Percentiles rank a stretch among this genome's conserved stretches.
These are phyloP conservation scores for Cicer yamashitae DNA, from an alignment of 306 rosid species.

Conservation along the genomic window DNA sequence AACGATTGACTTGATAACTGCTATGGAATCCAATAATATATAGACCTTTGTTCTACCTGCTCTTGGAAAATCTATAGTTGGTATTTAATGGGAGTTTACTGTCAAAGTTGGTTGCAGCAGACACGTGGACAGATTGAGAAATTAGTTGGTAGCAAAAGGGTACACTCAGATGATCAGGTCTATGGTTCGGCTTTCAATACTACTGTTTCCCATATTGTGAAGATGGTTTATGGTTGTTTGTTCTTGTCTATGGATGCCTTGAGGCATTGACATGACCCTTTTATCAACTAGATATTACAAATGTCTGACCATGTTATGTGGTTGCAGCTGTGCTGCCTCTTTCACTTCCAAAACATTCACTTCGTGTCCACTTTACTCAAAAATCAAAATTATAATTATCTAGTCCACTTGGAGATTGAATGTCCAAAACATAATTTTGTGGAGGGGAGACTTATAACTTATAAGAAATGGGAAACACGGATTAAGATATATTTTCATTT, in stretches of 20 bases:
- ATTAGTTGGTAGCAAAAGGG: neutral
- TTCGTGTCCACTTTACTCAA: neutral
- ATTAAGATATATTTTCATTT: neutral
- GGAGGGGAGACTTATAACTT: neutral
- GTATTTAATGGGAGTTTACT: neutral
- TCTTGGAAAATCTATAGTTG: neutral
- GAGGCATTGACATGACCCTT: neutral
- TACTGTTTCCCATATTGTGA: neutral
- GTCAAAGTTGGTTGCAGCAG: neutral
- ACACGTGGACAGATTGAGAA: neutral
- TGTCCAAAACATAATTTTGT: constrained; percentile 5
- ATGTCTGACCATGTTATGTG: constrained; percentile 12
- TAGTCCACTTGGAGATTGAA: neutral
- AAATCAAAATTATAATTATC: constrained; percentile 11
- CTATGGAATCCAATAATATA: neutral
- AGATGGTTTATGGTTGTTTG: neutral
- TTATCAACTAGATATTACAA: neutral
- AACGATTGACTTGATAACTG: neutral
- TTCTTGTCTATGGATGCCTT: constrained; percentile 1
- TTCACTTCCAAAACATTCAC: constrained; percentile 26
- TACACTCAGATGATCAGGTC: neutral
- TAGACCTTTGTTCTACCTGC: neutral
- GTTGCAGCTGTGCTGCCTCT: constrained; percentile 18
- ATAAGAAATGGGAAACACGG: neutral
- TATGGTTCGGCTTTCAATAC: neutral